These are phyloP conservation scores for Ceratonia siliqua DNA, from an alignment of 306 rosid species.

Conservation along the genomic window DNA sequence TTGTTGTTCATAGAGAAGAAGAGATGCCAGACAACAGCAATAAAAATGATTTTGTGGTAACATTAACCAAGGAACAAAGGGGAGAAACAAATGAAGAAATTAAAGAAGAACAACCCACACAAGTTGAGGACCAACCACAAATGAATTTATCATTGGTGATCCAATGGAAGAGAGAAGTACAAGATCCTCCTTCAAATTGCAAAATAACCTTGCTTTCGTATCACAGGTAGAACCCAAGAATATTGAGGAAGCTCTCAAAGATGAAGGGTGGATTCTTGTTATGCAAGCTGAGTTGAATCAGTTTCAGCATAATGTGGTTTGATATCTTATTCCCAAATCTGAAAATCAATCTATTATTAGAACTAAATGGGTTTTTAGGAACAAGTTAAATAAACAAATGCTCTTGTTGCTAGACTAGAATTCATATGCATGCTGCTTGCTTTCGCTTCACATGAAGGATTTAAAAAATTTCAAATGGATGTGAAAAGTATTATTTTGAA, in stretches of 20 bases:
- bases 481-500: too few species aligned
- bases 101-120: too few species aligned
- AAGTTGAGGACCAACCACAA: too few species aligned
- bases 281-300: neutral
- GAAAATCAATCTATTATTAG: neutral
- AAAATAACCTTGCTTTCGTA: neutral
- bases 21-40: too few species aligned
- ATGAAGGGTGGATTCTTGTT: neutral
- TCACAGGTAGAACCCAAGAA: neutral
- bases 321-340: neutral
- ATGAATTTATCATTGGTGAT: neutral
- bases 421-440: too few species aligned
- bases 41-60: too few species aligned
- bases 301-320: neutral
- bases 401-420: too few species aligned
- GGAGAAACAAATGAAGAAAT: too few species aligned
- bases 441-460: neutral
- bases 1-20: too few species aligned
- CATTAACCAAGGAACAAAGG: too few species aligned
- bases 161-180: neutral
- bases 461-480: neutral
- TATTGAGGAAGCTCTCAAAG: neutral
- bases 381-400: too few species aligned
- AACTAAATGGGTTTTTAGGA: too few species aligned
- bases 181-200: neutral